A percentile compares a stretch with the other conserved stretches of the same genome.
These are phyloP conservation scores for Carex scoparia DNA, from an alignment of 176 grass and related monocot species.

Conservation along the genomic window DNA sequence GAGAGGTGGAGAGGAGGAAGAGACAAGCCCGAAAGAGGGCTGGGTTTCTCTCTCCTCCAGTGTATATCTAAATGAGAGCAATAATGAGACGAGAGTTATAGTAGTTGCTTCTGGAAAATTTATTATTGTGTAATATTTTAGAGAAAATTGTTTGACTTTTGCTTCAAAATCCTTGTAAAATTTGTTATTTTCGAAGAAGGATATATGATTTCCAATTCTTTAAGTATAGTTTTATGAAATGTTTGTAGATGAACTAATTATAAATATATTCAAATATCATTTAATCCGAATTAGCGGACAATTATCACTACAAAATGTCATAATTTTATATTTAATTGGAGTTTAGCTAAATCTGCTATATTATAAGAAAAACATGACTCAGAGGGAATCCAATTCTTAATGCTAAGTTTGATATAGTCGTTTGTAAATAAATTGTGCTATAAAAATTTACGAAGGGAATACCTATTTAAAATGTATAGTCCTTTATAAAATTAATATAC, in stretches of 20 bases:
- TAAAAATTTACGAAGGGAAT: not conserved
- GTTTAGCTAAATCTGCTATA: not conserved
- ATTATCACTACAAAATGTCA: not conserved
- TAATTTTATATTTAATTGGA: not conserved
- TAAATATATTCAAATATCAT: too few relatives aligned
- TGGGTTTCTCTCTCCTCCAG: constrained; percentile 70
- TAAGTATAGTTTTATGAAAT: too few relatives aligned
- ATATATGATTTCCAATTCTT: not conserved
- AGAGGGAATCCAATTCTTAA: not conserved
- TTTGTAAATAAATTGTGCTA: not conserved
- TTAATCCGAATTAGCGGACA: too few relatives aligned
- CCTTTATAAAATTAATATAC: not conserved
- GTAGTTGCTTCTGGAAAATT: constrained; percentile 28
- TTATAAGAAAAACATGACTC: not conserved
- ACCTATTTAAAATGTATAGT: not conserved
- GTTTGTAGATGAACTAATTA: too few relatives aligned
- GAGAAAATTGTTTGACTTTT: constrained; percentile 19
- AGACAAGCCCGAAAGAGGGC: constrained; percentile 75
- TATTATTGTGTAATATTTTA: not conserved
- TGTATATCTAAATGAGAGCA: constrained; percentile 53
- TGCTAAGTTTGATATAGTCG: not conserved
- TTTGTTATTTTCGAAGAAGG: not conserved
- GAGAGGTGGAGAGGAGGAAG: constrained; percentile 35
- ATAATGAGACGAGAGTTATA: constrained; percentile 26
- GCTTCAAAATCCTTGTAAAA: not conserved